These are phyloP conservation scores for Nyssa sinensis DNA, from an alignment of 148 eudicot genomes.

Conservation along the genomic window DNA sequence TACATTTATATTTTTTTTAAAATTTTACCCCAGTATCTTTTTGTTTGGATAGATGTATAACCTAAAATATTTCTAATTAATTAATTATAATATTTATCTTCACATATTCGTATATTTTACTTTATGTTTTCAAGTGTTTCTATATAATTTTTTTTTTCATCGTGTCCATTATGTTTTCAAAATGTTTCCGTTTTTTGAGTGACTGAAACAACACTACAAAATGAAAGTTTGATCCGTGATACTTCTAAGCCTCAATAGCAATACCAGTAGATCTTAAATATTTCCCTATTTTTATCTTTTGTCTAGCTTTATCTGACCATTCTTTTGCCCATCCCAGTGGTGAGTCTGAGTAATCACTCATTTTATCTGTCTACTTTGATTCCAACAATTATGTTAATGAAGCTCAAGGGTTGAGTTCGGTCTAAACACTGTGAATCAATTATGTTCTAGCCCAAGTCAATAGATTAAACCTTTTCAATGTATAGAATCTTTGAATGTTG, in stretches of 20 bases:
- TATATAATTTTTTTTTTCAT: too few relatives aligned
- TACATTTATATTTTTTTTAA: too few relatives aligned
- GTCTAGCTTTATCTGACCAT: neutral
- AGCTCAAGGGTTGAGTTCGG: neutral
- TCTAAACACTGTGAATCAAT: neutral
- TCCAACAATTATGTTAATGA: constrained; percentile 3
- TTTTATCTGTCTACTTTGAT: neutral
- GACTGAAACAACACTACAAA: too few relatives aligned
- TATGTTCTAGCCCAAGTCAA: neutral
- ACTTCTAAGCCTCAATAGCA: neutral
- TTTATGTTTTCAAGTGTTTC: too few relatives aligned
- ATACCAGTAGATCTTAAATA: neutral
- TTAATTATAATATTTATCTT: too few relatives aligned
- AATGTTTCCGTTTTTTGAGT: too few relatives aligned
- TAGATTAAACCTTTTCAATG: neutral
- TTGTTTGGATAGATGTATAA: too few relatives aligned
- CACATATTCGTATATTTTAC: too few relatives aligned
- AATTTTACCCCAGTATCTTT: too few relatives aligned
- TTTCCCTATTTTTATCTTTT: neutral
- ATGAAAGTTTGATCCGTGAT: too few relatives aligned
- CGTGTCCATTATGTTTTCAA: too few relatives aligned
- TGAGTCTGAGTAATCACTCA: neutral
- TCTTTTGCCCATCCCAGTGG: neutral
- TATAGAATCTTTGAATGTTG: neutral
- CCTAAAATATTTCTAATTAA: too few relatives aligned